phyloP scores from a whole-genome alignment of 106 monocot species.

The Dendrobium huoshanense region DNA sequence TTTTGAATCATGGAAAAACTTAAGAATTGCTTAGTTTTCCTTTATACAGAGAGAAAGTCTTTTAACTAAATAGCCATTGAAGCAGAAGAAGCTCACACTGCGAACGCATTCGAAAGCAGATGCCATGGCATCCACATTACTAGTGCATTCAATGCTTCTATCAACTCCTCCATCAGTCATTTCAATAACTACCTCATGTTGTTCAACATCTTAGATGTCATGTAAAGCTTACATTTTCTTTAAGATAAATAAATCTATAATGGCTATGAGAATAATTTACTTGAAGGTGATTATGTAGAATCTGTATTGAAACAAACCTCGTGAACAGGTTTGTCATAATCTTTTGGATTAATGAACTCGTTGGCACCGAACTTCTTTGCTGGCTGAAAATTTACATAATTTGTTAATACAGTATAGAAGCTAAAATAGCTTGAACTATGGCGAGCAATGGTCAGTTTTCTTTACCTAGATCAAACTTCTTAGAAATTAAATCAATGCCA shows the following conservation, averaged over 20 bases:
- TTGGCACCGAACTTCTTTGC: slow-evolving; percentile 41
- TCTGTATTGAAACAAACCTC: slow-evolving; percentile 19
- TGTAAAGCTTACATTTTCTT: background rate
- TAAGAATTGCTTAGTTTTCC: background rate
- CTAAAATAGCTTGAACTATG: background rate
- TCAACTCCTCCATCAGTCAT: slow-evolving; percentile 14
- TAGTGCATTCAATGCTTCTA: slow-evolving; percentile 21
- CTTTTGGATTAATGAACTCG: slow-evolving; percentile 45
- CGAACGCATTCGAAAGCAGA: slow-evolving; percentile 3
- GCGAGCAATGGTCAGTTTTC: background rate
- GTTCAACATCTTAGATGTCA: background rate
- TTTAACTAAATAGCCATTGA: background rate
- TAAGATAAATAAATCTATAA: background rate
- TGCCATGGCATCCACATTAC: slow-evolving; percentile 7
- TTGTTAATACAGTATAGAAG: background rate
- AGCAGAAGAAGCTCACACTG: background rate
- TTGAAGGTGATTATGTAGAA: background rate
- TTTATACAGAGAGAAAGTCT: background rate
- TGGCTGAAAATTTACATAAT: background rate
- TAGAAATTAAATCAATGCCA: slow-evolving; percentile 32
- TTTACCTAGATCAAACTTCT: slow-evolving; percentile 32
- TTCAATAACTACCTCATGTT: slow-evolving; percentile 1
- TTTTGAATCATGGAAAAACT: background rate
- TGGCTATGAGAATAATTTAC: background rate
- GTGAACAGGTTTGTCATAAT: slow-evolving; percentile 36